Base-by-base conservation (phyloP, 2,329 filamentous ascomycete genomes). In the Pyrenochaeta sp. region DNA sequence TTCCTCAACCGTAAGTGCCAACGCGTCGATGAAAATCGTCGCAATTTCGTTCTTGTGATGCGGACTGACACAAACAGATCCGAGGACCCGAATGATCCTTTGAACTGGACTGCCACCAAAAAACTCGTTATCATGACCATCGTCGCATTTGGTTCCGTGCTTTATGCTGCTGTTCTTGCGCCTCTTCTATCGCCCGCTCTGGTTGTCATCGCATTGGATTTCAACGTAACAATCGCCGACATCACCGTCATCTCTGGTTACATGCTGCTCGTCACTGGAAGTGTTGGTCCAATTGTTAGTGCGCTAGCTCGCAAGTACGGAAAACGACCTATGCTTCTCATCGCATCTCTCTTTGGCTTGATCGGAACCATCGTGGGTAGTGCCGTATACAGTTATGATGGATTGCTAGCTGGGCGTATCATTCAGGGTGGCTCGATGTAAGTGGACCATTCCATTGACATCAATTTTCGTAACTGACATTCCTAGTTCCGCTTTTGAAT, bases 11-110 rank as follows among this genome's bases (percentile, higher is more conserved):
- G 65, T 67, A 61, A 13, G 62, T n/a, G n/a, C n/a, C n/a, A n/a
- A n/a, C n/a, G n/a, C n/a, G n/a, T n/a, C n/a, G n/a, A n/a, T n/a
- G n/a, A n/a, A n/a, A n/a, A n/a, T n/a, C n/a, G n/a, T n/a, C n/a
- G n/a, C n/a, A n/a, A n/a, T n/a, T n/a, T n/a, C n/a, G n/a, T n/a
- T n/a, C n/a, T n/a, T n/a, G n/a, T n/a, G n/a, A n/a, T n/a, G n/a
- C n/a, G n/a, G 73, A 3, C 76, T 80, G 52, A 80, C 77, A 14
- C 69, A 3, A 4, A 8, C 14, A 55, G 52, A 17, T 58, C 52
- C 6, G 53, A 57, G 19, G 67, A 70, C 31, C 67, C 65, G 11
- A 70, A 71, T 34, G 68, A 71, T 44, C 68, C 68, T 3, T 45
- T 71, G 2, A 71, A 71, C 22, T 71, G 65, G 64, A 50, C 66